Evolutionary conservation across 495 filamentous ascomycete species (phyloP).

Genomic region (Neurospora sp.): DNA sequence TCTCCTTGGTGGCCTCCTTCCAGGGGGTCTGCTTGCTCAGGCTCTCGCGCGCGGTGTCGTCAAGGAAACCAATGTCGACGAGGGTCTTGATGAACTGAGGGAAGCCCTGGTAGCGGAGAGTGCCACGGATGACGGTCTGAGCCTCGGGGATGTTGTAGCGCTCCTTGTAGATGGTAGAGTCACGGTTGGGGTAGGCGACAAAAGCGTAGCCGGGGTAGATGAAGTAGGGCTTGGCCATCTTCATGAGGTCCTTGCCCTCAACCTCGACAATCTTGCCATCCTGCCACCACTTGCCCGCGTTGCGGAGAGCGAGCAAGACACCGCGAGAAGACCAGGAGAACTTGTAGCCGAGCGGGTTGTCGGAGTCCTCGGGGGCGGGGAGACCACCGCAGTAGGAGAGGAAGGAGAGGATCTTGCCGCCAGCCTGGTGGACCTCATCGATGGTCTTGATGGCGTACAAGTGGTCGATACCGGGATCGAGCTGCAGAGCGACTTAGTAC

Average conservation of each 20-base stretch:
- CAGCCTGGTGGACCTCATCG: constrained; percentile 66
- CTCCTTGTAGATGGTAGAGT: constrained; percentile 78
- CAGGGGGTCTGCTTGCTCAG: constrained; percentile 57
- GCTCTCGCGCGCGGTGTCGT: constrained; percentile 49
- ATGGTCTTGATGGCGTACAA: constrained; percentile 88
- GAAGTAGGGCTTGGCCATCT: constrained; percentile 75
- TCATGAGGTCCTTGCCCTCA: constrained; percentile 62
- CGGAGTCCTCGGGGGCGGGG: constrained; percentile 59
- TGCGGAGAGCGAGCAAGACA: constrained; percentile 76
- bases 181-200: constrained; percentile 88
- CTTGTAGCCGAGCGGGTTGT: constrained; percentile 94
- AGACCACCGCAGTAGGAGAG: constrained; percentile 79
- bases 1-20: constrained; percentile 71
- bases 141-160: constrained; percentile 87
- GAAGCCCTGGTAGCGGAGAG: constrained; percentile 78
- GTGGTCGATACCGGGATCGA: constrained; percentile 54
- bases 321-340: constrained; percentile 80
- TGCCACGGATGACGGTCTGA: constrained; percentile 58
- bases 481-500: background rate
- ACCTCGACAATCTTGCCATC: constrained; percentile 63
- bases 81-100: constrained; percentile 77
- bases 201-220: constrained; percentile 85
- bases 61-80: constrained; percentile 82
- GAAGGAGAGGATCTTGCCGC: constrained; percentile 80
- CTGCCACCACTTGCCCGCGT: constrained; percentile 75